Conservation (phyloP, 2,329 filamentous ascomycete genomes). For the Helotiales sp. region DNA sequence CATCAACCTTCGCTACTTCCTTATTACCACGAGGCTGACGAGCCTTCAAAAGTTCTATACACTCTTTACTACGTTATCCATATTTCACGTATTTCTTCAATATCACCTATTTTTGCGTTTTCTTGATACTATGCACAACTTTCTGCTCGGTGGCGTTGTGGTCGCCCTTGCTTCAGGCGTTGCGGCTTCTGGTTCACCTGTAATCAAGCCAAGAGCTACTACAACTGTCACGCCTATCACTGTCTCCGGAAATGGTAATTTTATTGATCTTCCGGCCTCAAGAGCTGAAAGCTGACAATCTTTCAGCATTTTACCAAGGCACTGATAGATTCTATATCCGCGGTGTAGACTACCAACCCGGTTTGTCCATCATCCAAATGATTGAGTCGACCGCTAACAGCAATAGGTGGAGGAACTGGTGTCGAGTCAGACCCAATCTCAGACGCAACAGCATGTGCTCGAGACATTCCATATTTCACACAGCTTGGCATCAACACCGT, state of each 20-base stretch:
- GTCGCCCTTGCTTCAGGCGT: slow-evolving; percentile 4
- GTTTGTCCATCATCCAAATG: neutral
- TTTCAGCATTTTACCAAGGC: slow-evolving; percentile 23
- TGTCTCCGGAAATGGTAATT: slow-evolving; percentile 30
- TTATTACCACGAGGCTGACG: slow-evolving; percentile 5
- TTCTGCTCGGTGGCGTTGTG: neutral
- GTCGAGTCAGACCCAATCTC: slow-evolving; percentile 10
- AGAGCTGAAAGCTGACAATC: neutral
- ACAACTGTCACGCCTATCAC: slow-evolving; percentile 26
- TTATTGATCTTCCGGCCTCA: neutral
- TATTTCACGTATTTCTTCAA: neutral
- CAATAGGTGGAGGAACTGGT: slow-evolving; percentile 20
- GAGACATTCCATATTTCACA: slow-evolving; percentile 8
- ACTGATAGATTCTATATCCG: slow-evolving; percentile 50
- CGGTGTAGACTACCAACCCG: slow-evolving; percentile 61
- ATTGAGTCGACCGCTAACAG: neutral
- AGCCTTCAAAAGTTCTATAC: neutral
- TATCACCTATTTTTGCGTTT: neutral
- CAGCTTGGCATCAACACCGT: slow-evolving; percentile 71
- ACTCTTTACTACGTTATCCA: neutral
- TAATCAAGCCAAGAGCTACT: slow-evolving; percentile 23
- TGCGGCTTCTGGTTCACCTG: slow-evolving; percentile 21
- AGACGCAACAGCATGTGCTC: slow-evolving; percentile 1
- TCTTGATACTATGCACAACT: slow-evolving; percentile 12
- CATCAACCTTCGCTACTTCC: slow-evolving; percentile 6